These are phyloP conservation scores for Dioszegia crocea DNA, from an alignment of 768 basidiomycete genomes.

Conservation along the genomic window DNA sequence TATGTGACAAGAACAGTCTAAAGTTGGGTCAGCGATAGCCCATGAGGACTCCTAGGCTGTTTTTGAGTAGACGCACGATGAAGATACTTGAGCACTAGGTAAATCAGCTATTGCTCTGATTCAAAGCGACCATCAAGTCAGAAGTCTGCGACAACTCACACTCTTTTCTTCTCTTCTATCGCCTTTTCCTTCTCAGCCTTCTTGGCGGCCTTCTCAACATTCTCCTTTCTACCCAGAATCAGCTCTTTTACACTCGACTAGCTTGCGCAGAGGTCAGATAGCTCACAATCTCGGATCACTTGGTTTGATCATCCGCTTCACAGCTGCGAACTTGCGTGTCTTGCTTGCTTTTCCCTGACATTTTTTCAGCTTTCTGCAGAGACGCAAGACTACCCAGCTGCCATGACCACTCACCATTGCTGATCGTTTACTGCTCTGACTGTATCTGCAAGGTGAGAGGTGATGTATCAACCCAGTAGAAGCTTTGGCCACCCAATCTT, in stretches of 20 bases:
- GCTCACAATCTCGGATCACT: slow-evolving; percentile 88
- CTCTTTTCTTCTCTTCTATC: slow-evolving; percentile 48
- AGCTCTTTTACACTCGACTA: no score
- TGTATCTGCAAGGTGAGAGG: no score
- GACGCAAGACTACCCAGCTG: no score
- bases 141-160: no score
- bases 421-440: no score
- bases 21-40: not conserved
- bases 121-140: no score
- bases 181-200: slow-evolving; percentile 50
- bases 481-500: no score
- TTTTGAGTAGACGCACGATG: slow-evolving; percentile 27
- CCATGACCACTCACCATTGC: no score
- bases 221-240: slow-evolving; percentile 95
- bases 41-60: not conserved
- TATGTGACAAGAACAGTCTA: slow-evolving; percentile 63
- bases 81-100: slow-evolving; percentile 38
- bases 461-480: no score
- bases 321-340: slow-evolving; percentile 87
- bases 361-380: not conserved
- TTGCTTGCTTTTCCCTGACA: slow-evolving; percentile 81
- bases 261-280: no score
- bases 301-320: slow-evolving; percentile 90
- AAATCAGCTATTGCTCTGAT: slow-evolving; percentile 3
- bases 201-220: slow-evolving; percentile 80